phyloP scores from a whole-genome alignment of 768 basidiomycete genomes.

The Coprinopsis strossmayeri region DNA sequence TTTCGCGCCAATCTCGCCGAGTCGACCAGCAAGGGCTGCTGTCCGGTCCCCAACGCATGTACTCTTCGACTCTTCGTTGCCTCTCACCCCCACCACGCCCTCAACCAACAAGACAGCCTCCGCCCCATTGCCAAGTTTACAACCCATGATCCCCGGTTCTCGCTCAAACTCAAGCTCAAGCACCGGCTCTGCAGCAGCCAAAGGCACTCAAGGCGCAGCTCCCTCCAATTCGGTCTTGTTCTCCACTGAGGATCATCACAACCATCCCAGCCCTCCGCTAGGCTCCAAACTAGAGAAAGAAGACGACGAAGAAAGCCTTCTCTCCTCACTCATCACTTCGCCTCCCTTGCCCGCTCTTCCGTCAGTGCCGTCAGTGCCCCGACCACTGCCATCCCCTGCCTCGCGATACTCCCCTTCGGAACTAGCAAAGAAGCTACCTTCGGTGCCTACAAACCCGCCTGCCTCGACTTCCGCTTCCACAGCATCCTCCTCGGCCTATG shows the following conservation, averaged over 20 bases:
- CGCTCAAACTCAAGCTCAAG: too few relatives aligned
- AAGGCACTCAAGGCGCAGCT: not conserved
- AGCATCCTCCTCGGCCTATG: too few relatives aligned
- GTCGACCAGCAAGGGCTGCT: conserved; percentile 9
- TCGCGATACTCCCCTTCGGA: not conserved
- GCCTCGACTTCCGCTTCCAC: not conserved
- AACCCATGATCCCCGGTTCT: not conserved
- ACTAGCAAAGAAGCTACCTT: not conserved
- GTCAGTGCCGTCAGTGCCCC: not conserved
- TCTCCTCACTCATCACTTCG: conserved; percentile 9
- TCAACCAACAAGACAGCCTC: conserved; percentile 14
- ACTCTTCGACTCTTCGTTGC: conserved; percentile 16
- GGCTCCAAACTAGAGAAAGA: not conserved
- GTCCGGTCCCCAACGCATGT: conserved; percentile 15
- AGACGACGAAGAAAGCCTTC: not conserved
- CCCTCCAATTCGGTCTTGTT: not conserved
- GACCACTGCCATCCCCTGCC: not conserved
- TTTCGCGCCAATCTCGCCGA: conserved; percentile 22
- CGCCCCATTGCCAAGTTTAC: conserved; percentile 6
- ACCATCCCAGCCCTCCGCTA: not conserved
- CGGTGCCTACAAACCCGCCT: not conserved
- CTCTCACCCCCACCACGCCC: not conserved
- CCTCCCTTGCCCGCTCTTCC: not conserved
- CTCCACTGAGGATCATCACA: not conserved
- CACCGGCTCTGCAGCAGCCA: too few relatives aligned